Base-by-base conservation (phyloP, 176 grass and related monocot species). In the Metroxylon sagu region DNA sequence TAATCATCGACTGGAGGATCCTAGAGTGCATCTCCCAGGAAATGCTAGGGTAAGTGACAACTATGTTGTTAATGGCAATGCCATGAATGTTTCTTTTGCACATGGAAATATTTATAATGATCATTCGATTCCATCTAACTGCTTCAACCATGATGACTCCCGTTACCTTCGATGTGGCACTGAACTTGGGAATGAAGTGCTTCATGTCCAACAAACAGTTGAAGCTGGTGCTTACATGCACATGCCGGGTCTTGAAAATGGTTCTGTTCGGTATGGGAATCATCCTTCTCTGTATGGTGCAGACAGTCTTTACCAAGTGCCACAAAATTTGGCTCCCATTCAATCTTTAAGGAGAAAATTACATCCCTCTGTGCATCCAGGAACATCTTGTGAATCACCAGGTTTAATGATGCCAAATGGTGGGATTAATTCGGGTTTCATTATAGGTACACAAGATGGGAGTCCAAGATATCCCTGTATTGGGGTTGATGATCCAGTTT, bases 261-360 rank as follows among this genome's bases (percentile, higher is more conserved):
- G 72, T 6, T 18, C 59, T 25, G 51, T 59, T 29, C 82, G 74
- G 39, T 78, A 83, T 67, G 71, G 77, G 72, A 84, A 58, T 62
- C 83, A 85, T 29, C 68, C 80, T 77, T 85, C 74, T 74, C 61
- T 71, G 30, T 79, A 84, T 85, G 84, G 79, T 71, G 59, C 74
- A 55, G 93, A 97, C 50, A 73, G 81, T 49, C 72, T 83, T 69
- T 88, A 88, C 70, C 93, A 97, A 77, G 78, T 77, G 56, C 77
- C 77, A 12, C 79, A 88, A 26, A 91, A 85, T 76, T 76, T 91
- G 59, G 78, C 79, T 25, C 78, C 73, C 6, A 68, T 88, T 80
- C 81, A 81, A 75, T 85, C 93, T 59, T 71, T 77, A 14, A 87
- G 93, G 59, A 81, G 78, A 67, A 91, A 83, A 59, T 59, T 17